Evolutionary conservation across 2,329 filamentous ascomycete genomes (phyloP), one percentile per base, ranked within the genome.

Genomic region (Dothistroma pini): DNA sequence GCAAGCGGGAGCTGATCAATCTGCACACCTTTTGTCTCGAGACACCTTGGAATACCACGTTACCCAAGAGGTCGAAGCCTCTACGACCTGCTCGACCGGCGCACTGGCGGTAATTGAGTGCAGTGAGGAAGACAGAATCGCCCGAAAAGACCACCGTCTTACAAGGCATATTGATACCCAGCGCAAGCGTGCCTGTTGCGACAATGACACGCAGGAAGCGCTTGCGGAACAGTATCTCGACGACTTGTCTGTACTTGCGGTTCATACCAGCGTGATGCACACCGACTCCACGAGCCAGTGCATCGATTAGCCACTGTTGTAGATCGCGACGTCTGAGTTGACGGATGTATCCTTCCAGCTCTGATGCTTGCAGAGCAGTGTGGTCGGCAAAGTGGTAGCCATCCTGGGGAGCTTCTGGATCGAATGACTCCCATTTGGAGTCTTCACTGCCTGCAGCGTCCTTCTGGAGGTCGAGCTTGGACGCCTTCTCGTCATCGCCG

Each of bases 111-210:
- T 89, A 93, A 71, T 90, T 91, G 56, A 93, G 82, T 0, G 89
- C 84, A 0, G 88, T 91, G 49, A 93, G 76, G 70, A 84, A 91
- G 2, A 89, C 80, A 0, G 86, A 90, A 71, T 93, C 89, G 0
- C 88, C 89, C 16, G 81, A 82, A 72, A 93, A 93, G 1, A 91
- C 84, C 0, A 92, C 89, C 0, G 89, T 93, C 72, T 90, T 90
- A 72, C 89, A 93, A 10, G 90, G 90, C 87, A 91, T 90, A 66
- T 91, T 93, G 77, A 93, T 89, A 77, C 90, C 90, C 5, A 93
- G 78, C 1, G 88, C 87, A 22, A 92, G 80, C 0, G 89, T 92
- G 0, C 89, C 89, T 1, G 89, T 93, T 0, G 89, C 89, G 29
- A 93, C 81, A 31, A 93, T 85, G 0, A 89, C 86, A 8, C 84